A percentile compares a stretch with the other conserved stretches of the same genome.
phyloP scores from a whole-genome alignment of 116 monocot genomes.

The Papilionanthe hybrid region DNA sequence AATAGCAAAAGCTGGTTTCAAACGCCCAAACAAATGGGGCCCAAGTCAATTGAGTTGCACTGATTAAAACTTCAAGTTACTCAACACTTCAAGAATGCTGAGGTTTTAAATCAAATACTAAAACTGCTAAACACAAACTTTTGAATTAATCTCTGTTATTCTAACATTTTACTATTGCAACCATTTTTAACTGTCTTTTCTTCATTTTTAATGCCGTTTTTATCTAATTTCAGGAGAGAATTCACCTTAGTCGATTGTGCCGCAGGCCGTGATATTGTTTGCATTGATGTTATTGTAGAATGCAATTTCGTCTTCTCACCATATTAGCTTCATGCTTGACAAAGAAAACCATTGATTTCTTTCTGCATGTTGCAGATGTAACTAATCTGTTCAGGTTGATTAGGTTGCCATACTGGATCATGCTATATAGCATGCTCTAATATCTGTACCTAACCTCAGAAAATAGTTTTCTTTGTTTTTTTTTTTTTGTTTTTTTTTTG shows the following conservation, averaged over 20 bases:
- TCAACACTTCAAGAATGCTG: too few species aligned
- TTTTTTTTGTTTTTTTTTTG: too few species aligned
- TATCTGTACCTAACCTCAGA: too few species aligned
- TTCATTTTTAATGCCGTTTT: not conserved
- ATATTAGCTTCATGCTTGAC: not conserved
- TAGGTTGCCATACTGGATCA: not conserved
- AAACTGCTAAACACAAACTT: too few species aligned
- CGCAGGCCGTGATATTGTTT: slow-evolving; percentile 16
- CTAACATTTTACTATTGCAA: not conserved
- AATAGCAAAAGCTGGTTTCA: too few species aligned
- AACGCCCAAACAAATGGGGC: too few species aligned
- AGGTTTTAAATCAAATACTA: too few species aligned
- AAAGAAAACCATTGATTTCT: not conserved
- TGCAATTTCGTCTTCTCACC: not conserved
- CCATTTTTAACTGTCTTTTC: not conserved
- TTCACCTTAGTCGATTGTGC: slow-evolving; percentile 25
- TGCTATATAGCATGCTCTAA: not conserved
- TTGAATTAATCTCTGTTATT: too few species aligned
- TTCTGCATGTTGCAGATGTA: slow-evolving; percentile 7
- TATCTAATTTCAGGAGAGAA: slow-evolving; percentile 22
- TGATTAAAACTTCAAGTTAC: too few species aligned
- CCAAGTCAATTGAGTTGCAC: too few species aligned
- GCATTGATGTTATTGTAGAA: not conserved
- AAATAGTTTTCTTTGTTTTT: too few species aligned
- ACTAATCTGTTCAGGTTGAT: not conserved